These are phyloP conservation scores for Fragilaria radians DNA, from an alignment of 108 stramenopile species.

Conservation along the genomic window DNA sequence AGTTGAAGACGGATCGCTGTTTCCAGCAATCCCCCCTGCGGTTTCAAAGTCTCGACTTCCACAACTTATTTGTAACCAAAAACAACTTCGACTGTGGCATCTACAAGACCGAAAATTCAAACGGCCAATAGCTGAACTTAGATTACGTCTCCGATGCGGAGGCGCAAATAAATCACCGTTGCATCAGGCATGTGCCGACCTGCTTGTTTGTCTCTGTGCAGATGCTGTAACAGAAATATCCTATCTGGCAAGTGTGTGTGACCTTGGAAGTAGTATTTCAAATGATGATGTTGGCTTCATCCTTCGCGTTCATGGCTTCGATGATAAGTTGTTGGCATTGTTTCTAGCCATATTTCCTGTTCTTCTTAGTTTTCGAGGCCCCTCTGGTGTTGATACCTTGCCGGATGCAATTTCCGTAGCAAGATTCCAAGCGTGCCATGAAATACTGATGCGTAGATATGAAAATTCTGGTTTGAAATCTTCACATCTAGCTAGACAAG, in stretches of 20 bases:
- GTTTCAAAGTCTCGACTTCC: conserved; percentile 50
- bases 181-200: conserved; percentile 63
- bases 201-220: conserved; percentile 54
- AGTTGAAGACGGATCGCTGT: conserved; percentile 45
- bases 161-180: conserved; percentile 56
- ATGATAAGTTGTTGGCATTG: conserved; percentile 66
- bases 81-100: conserved; percentile 68
- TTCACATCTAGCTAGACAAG: conserved; percentile 26
- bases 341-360: conserved; percentile 37
- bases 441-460: conserved; percentile 49
- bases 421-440: conserved; percentile 66
- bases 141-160: conserved; percentile 50
- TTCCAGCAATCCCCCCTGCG: conserved; percentile 74
- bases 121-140: conserved; percentile 72
- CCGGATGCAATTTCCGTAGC: conserved; percentile 43
- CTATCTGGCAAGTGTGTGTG: conserved; percentile 71
- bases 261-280: conserved; percentile 49
- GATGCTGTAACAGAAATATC: conserved; percentile 63
- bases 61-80: conserved; percentile 45
- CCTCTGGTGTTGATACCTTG: conserved; percentile 17
- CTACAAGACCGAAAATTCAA: conserved; percentile 80
- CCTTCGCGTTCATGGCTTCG: conserved; percentile 69
- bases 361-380: conserved; percentile 56
- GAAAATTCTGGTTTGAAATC: conserved; percentile 64
- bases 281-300: conserved; percentile 60